Evolutionary conservation across 2,329 filamentous ascomycete species (phyloP).

Genomic region (Macrophomina phaseolina): DNA sequence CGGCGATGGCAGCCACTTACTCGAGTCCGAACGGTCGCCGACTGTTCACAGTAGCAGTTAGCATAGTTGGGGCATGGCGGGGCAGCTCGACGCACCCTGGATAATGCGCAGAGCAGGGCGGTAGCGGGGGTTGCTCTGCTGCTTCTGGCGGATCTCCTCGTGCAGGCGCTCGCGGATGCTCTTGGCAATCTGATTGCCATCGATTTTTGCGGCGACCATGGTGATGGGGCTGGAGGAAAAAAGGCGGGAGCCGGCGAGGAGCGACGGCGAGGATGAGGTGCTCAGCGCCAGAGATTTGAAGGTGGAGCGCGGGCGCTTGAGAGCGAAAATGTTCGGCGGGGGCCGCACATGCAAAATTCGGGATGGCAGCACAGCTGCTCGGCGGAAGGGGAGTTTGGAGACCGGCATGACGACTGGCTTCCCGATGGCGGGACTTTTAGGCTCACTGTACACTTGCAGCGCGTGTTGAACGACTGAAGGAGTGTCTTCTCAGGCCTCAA

Average conservation of each 20-base stretch:
- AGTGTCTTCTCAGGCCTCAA: conserved; percentile 7
- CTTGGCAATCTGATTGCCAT: conserved; percentile 95
- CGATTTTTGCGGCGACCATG: conserved; percentile 91
- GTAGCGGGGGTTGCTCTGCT: conserved; percentile 84
- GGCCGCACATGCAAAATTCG: conserved; percentile 16
- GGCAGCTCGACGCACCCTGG: conserved; percentile 68
- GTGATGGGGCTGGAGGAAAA: conserved; percentile 62
- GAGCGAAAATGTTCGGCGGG: conserved; percentile 21
- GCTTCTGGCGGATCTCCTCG: conserved; percentile 78
- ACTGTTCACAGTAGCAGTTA: conserved; percentile 59
- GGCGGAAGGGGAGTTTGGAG: conserved; percentile 21
- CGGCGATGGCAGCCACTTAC: conserved; percentile 58
- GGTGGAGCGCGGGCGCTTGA: conserved; percentile 17
- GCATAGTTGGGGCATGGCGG: not conserved
- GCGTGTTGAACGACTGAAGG: conserved; percentile 28
- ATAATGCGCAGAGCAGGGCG: conserved; percentile 91
- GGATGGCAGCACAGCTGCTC: conserved; percentile 9
- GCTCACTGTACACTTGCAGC: not conserved
- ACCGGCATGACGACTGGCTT: conserved; percentile 20
- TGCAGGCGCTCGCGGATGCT: conserved; percentile 83
- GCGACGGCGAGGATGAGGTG: conserved; percentile 19
- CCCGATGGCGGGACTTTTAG: conserved; percentile 23
- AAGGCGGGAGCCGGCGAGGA: conserved; percentile 26
- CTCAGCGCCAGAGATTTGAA: conserved; percentile 16
- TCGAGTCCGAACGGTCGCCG: conserved; percentile 89